These are phyloP conservation scores for Beauveria sp. DNA, from an alignment of 2,329 filamentous ascomycete genomes.

Conservation along the genomic window DNA sequence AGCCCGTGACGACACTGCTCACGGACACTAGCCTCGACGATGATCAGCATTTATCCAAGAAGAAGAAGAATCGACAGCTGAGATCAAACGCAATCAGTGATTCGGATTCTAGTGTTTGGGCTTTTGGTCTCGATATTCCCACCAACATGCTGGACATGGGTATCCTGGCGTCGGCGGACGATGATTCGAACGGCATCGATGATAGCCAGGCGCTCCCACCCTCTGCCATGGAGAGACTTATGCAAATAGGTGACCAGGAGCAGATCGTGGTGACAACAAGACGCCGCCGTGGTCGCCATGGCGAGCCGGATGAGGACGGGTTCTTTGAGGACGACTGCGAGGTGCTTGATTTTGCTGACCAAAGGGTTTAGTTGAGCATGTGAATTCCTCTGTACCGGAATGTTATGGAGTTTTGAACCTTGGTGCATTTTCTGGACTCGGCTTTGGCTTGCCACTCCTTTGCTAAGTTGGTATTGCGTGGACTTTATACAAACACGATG, in stretches of 20 bases:
- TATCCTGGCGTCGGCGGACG: slow-evolving; percentile 36
- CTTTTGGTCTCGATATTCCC: slow-evolving; percentile 50
- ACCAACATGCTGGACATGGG: slow-evolving; percentile 47
- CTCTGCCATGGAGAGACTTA: slow-evolving; percentile 56
- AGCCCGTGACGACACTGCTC: slow-evolving; percentile 32
- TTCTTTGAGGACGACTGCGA: slow-evolving; percentile 94
- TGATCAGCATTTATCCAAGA: slow-evolving; percentile 26
- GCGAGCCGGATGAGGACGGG: slow-evolving; percentile 55
- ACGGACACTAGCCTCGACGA: slow-evolving; percentile 35
- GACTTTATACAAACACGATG: neutral
- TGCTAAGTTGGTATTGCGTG: slow-evolving; percentile 1
- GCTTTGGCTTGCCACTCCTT: slow-evolving; percentile 14
- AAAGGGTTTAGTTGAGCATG: slow-evolving; percentile 45
- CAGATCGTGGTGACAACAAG: slow-evolving; percentile 79
- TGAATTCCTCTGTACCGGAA: neutral
- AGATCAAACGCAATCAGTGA: slow-evolving; percentile 7
- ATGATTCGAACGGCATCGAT: slow-evolving; percentile 44
- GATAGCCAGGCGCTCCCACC: slow-evolving; percentile 53
- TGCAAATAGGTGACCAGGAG: slow-evolving; percentile 57
- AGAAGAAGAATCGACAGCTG: slow-evolving; percentile 28
- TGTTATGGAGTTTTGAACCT: slow-evolving; percentile 1
- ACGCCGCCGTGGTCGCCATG: slow-evolving; percentile 46
- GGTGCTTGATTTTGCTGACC: slow-evolving; percentile 78
- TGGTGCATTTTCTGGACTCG: slow-evolving; percentile 15
- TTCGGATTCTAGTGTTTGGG: slow-evolving; percentile 36